Percentiles rank a stretch among this genome's conserved stretches.
Conservation (phyloP, 306 rosid genomes). For the Quercus aquifolioides region DNA sequence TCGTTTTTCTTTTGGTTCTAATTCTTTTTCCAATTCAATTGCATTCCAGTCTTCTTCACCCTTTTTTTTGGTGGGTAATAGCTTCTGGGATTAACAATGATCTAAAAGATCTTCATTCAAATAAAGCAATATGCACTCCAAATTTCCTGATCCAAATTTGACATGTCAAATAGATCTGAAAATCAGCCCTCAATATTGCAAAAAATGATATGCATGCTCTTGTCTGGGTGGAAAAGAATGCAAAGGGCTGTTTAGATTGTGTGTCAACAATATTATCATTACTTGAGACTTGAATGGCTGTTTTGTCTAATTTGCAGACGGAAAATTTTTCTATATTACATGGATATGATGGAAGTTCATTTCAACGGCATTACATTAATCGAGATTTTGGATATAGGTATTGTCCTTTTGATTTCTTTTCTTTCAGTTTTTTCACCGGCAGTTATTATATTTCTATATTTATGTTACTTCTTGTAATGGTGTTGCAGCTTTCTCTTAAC, state of each 20-base stretch:
- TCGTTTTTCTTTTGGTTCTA: not conserved
- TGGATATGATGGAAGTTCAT: slow-evolving; percentile 60
- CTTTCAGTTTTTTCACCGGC: not conserved
- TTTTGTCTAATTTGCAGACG: slow-evolving; percentile 40
- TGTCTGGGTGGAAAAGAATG: not conserved
- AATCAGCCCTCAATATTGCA: not conserved
- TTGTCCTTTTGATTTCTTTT: slow-evolving; percentile 17
- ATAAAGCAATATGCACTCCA: slow-evolving; percentile 1
- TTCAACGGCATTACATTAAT: slow-evolving; percentile 61
- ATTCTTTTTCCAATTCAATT: not conserved
- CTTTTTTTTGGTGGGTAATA: not conserved
- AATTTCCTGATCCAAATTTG: not conserved
- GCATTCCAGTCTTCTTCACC: not conserved
- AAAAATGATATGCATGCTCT: not conserved
- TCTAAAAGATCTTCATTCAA: not conserved
- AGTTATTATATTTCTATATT: slow-evolving; percentile 9
- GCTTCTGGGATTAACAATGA: not conserved
- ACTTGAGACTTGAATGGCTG: slow-evolving; percentile 8
- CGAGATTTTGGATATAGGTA: slow-evolving; percentile 47
- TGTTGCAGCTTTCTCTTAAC: slow-evolving; percentile 67
- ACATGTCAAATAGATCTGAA: not conserved
- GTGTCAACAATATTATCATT: not conserved
- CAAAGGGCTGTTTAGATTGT: not conserved
- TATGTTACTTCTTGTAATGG: slow-evolving; percentile 12
- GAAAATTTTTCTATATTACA: slow-evolving; percentile 58